These are phyloP conservation scores for Nymphaea colorata DNA, from an alignment of 164 flowering plant species.

Conservation along the genomic window DNA sequence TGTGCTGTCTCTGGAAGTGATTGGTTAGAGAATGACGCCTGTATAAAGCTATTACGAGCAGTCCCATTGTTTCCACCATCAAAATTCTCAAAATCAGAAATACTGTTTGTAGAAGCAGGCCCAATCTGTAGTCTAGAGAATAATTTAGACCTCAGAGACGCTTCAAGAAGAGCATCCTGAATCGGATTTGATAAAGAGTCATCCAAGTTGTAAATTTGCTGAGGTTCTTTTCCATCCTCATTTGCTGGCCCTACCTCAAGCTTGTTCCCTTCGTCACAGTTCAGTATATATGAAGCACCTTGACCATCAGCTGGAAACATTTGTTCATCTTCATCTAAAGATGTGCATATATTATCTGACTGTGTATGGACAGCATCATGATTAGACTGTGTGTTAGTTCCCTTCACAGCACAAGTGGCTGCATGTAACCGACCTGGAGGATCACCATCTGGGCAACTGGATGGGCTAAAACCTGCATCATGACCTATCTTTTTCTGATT, in stretches of 20 bases:
- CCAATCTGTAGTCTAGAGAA: slow-evolving; percentile 43
- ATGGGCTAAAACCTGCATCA: too few species aligned
- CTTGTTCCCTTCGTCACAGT: slow-evolving; percentile 6
- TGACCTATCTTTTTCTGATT: neutral
- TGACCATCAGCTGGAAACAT: slow-evolving; percentile 18
- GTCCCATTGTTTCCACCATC: neutral
- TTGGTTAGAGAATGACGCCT: neutral
- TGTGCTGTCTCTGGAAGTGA: slow-evolving; percentile 16
- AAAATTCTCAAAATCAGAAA: slow-evolving; percentile 1
- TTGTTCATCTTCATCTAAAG: slow-evolving; percentile 46
- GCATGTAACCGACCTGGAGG: neutral
- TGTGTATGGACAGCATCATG: slow-evolving; percentile 24
- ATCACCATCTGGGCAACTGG: neutral
- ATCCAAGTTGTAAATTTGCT: slow-evolving; percentile 10
- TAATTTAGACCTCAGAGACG: slow-evolving; percentile 63
- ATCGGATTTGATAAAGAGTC: neutral
- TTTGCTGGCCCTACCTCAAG: slow-evolving; percentile 11
- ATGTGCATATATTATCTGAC: slow-evolving; percentile 22
- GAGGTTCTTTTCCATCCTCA: slow-evolving; percentile 5
- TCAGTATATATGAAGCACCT: slow-evolving; percentile 14
- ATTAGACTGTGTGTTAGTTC: neutral
- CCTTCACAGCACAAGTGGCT: neutral
- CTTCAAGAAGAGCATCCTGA: slow-evolving; percentile 58
- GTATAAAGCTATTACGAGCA: neutral
- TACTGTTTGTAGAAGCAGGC: slow-evolving; percentile 16